These are phyloP conservation scores for Eimeria praecox DNA, from an alignment of 169 alveolate genomes.

Conservation along the genomic window DNA sequence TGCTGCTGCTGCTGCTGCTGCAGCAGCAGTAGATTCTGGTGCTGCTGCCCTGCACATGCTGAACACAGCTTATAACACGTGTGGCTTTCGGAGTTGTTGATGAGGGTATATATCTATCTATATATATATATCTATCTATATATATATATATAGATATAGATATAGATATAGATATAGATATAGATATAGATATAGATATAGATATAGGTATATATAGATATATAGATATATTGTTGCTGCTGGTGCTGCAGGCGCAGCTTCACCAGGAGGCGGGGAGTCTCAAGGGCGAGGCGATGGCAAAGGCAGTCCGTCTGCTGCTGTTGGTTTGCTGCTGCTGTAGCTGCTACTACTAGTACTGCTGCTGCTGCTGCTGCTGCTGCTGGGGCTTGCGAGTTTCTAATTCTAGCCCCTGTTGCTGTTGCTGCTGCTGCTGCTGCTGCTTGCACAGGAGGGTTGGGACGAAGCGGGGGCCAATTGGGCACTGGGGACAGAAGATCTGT, in stretches of 20 bases:
- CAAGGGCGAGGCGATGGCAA: conserved; percentile 17
- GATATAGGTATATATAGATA: too few relatives aligned
- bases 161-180: too few relatives aligned
- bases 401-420: not conserved
- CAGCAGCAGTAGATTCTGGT: not conserved
- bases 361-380: not conserved
- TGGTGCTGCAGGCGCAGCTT: conserved; percentile 8
- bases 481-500: not conserved
- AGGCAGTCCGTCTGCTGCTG: conserved; percentile 3
- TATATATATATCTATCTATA: too few relatives aligned
- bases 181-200: too few relatives aligned
- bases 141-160: too few relatives aligned
- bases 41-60: not conserved
- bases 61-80: not conserved
- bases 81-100: too few relatives aligned
- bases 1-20: conserved; percentile 21
- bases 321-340: not conserved
- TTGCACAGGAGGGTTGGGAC: not conserved
- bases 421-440: not conserved
- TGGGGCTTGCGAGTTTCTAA: not conserved
- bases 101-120: too few relatives aligned
- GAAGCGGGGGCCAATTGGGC: conserved; percentile 10
- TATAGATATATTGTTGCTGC: not conserved
- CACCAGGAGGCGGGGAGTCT: conserved; percentile 6
- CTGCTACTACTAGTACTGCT: not conserved